phyloP scores from a whole-genome alignment of 352 stramenopile genomes.

The Pythium phragmiticola region DNA sequence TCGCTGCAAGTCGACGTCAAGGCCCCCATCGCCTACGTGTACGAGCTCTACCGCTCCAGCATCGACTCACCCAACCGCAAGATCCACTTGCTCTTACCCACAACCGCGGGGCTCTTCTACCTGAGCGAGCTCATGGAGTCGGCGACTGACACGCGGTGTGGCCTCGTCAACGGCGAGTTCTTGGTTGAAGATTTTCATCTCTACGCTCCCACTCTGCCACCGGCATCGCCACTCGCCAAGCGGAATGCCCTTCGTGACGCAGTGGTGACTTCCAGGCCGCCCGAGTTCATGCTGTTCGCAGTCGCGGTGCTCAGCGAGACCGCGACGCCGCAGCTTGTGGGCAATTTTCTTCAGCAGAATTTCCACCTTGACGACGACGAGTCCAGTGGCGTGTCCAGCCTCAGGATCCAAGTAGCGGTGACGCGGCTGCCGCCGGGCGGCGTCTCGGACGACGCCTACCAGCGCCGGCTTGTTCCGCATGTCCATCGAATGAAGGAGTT shows the following conservation, averaged over 20 bases:
- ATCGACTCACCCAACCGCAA: constrained; percentile 53
- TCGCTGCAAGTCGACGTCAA: constrained; percentile 57
- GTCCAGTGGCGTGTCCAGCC: constrained; percentile 5
- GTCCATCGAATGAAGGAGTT: constrained; percentile 59
- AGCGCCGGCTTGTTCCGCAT: constrained; percentile 54
- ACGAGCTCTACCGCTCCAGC: constrained; percentile 74
- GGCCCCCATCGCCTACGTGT: constrained; percentile 60
- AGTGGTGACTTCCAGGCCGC: constrained; percentile 5
- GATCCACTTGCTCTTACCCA: constrained; percentile 69
- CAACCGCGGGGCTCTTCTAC: constrained; percentile 63
- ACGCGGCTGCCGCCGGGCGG: constrained; percentile 33
- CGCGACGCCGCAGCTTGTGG: constrained; percentile 57
- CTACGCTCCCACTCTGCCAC: constrained; percentile 10
- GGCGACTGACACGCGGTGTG: constrained; percentile 62
- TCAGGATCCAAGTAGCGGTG: constrained; percentile 26
- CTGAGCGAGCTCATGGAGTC: constrained; percentile 58
- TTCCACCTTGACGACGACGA: constrained; percentile 47
- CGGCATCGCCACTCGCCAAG: constrained; percentile 10
- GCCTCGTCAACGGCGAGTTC: constrained; percentile 64
- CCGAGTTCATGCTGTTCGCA: constrained; percentile 67
- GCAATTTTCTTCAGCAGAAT: constrained; percentile 73
- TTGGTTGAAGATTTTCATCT: constrained; percentile 72
- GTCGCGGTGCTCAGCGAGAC: constrained; percentile 57
- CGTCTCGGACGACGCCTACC: constrained; percentile 51
- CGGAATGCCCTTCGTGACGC: not conserved